Evolutionary conservation across 1,284 basidiomycete genomes (phyloP).

Genomic region (Cryptococcus amylolentus): DNA sequence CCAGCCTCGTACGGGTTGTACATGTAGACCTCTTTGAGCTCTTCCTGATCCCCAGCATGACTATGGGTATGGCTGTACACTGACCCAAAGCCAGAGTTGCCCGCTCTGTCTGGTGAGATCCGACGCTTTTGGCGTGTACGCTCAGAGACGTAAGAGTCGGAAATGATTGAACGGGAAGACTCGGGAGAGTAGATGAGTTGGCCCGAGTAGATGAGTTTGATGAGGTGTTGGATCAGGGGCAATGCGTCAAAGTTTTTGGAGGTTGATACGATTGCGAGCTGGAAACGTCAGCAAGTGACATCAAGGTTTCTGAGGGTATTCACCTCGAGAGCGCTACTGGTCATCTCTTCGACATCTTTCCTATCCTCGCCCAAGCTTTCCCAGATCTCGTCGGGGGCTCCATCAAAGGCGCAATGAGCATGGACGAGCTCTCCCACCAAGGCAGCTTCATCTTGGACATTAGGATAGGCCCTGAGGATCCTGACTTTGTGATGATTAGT

Average conservation of each 20-base stretch:
- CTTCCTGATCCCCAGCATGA: constrained; percentile 13
- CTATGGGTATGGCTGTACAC: constrained; percentile 1
- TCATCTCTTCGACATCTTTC: constrained; percentile 58
- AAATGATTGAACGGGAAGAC: constrained; percentile 67
- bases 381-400: constrained; percentile 66
- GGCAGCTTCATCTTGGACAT: constrained; percentile 58
- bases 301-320: constrained; percentile 16
- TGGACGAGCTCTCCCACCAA: constrained; percentile 72
- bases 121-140: constrained; percentile 22
- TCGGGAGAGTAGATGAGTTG: constrained; percentile 52
- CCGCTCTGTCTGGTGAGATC: constrained; percentile 2
- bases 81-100: neutral
- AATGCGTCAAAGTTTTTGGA: constrained; percentile 74
- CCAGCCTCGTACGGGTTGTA: constrained; percentile 70
- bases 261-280: constrained; percentile 81
- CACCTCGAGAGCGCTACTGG: constrained; percentile 72
- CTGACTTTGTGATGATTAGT: constrained; percentile 56
- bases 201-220: constrained; percentile 76
- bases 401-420: constrained; percentile 73
- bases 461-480: constrained; percentile 67
- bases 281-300: neutral
- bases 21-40: constrained; percentile 52
- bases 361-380: constrained; percentile 61
- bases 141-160: constrained; percentile 76
- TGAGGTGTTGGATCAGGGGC: constrained; percentile 73